Percentiles rank a stretch among this genome's conserved stretches.
These are phyloP conservation scores for Linnemannia zychae DNA, from an alignment of 192 early-diverging fungal species.

Conservation along the genomic window DNA sequence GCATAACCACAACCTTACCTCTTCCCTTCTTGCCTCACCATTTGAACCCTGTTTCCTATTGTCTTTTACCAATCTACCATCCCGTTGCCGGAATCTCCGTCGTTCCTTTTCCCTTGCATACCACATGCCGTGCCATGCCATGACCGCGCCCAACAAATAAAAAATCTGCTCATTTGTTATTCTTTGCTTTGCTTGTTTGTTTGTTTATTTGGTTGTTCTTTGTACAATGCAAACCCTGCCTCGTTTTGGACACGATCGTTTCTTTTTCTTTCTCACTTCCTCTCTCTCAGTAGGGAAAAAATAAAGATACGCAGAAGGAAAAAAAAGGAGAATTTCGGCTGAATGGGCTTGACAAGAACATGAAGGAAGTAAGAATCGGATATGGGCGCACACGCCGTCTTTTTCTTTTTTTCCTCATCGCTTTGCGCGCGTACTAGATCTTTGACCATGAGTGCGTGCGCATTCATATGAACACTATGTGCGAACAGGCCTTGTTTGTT, in stretches of 20 bases:
- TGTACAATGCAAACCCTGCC: constrained; percentile 2
- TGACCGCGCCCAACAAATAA: background rate
- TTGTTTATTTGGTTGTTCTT: background rate
- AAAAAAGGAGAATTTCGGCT: background rate
- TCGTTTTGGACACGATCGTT: background rate
- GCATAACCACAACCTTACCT: too few species aligned
- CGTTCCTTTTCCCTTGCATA: background rate
- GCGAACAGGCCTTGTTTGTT: background rate
- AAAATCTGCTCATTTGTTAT: background rate
- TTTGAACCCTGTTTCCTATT: background rate
- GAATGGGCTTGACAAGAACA: background rate
- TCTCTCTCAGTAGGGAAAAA: background rate
- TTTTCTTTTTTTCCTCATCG: background rate
- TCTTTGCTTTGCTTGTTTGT: background rate
- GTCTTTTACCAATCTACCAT: background rate
- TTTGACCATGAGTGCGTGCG: background rate
- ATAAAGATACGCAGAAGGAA: background rate
- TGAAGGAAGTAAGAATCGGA: background rate
- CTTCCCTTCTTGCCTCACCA: background rate
- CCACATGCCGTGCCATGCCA: background rate
- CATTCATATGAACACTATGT: background rate
- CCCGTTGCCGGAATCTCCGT: background rate
- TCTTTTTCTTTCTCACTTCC: background rate
- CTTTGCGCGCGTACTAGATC: background rate
- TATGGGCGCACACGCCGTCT: background rate